phyloP scores from a whole-genome alignment of 2,329 filamentous ascomycete species.

The Ilyonectria robusta region DNA sequence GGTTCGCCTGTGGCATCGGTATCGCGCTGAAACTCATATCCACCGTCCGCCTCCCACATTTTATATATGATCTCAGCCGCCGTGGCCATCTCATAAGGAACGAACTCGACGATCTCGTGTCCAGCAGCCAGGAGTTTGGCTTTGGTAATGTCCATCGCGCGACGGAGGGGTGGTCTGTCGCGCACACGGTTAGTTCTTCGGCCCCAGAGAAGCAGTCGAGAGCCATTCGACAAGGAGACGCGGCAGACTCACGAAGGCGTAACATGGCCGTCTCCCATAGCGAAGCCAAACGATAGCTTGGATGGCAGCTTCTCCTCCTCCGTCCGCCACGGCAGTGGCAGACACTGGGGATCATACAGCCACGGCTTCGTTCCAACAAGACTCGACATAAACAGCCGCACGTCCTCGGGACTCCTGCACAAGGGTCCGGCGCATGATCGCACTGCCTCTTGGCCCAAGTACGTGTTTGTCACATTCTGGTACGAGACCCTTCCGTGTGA shows the following conservation, averaged over 20 bases:
- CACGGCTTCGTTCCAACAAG: constrained; percentile 1
- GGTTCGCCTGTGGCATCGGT: constrained; percentile 1
- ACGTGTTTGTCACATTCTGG: constrained; percentile 3
- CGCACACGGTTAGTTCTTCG: constrained; percentile 1
- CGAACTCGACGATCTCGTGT: constrained; percentile 1
- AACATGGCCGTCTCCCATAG: background rate
- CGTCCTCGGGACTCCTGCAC: constrained; percentile 2
- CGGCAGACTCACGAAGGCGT: constrained; percentile 2
- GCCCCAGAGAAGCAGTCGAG: background rate
- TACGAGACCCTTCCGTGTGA: constrained; percentile 1
- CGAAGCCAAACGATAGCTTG: constrained; percentile 4
- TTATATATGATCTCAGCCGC: constrained; percentile 1
- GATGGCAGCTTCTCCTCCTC: constrained; percentile 1
- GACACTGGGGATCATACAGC: constrained; percentile 1
- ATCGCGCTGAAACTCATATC: constrained; percentile 4
- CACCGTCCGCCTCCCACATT: constrained; percentile 1
- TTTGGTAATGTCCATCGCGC: constrained; percentile 2
- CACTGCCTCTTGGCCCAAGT: constrained; percentile 1
- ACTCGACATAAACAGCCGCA: constrained; percentile 3
- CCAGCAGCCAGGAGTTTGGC: constrained; percentile 2
- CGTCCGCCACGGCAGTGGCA: constrained; percentile 1
- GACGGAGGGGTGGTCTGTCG: background rate
- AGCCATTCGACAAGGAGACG: constrained; percentile 1
- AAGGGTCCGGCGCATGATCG: background rate
- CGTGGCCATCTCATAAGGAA: constrained; percentile 2